Base-by-base conservation (phyloP, 352 stramenopile genomes). In the Globisporangium mamillatum region DNA sequence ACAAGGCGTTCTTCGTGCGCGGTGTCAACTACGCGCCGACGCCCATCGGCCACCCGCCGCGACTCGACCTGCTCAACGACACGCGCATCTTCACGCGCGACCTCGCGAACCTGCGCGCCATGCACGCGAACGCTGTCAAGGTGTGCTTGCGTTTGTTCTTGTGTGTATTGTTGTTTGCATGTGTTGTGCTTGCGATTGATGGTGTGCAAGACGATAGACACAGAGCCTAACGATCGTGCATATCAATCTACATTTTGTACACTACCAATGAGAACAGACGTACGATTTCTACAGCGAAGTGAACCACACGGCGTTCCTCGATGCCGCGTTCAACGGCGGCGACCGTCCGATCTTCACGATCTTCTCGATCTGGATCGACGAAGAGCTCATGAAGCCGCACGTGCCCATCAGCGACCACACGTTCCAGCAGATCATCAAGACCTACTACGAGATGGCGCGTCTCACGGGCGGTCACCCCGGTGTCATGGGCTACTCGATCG, bases 331-430 rank as follows among this genome's bases (percentile, higher is more conserved):
- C 73, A 90, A 92, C 70, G 55, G 70, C 27, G 81, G 81, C 24
- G 70, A 78, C 10, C 54, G 82, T n/a, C 71, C 81, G 34, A 80
- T 92, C 63, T 90, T 79, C 77, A 82, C 84, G 20, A 69, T 92
- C 38, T 92, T 92, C 69, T 88, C 80, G 29, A 86, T 92, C 64
- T 92, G 84, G 84, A 86, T 92, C 66, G 79, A 89, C 54, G 80
- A 89, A 46, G 57, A 66, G 50, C 20, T 89, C 32, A 92, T 92
- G 83, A 58, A 76, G 36, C 22, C 77, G 0, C 18, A 61, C 24
- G 57, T 77, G 24, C 36, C 71, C 16, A 72, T 79, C 32, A 50
- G 64, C 55, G 74, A 76, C 38, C 25, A 41, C 25, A 44, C 73
- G 36, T 92, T 92, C 67, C 72, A 83, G 73, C 46, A 75, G 24